A percentile compares a stretch with the other conserved stretches of the same genome.
phyloP scores from a whole-genome alignment of 495 filamentous ascomycete species.

The Aspergillus mulundensis region DNA sequence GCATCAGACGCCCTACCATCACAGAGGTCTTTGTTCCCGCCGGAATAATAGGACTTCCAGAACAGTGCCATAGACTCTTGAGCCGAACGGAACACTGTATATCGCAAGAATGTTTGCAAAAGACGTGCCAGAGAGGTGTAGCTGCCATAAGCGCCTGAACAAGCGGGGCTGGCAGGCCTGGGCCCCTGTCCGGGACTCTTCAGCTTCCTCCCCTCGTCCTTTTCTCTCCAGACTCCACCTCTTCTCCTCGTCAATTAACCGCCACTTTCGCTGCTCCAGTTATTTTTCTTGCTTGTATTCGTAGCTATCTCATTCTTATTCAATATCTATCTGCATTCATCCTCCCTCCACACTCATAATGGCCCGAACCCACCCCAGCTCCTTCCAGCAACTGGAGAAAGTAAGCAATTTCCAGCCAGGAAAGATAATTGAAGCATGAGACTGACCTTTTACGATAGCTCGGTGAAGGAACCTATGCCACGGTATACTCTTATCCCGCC shows the following conservation, averaged over 20 bases:
- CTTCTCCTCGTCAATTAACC: background rate
- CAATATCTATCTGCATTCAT: background rate
- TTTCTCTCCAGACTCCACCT: background rate
- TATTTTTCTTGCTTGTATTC: background rate
- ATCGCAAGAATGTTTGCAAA: background rate
- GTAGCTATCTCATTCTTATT: background rate
- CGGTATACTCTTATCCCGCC: constrained; percentile 50
- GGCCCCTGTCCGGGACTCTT: background rate
- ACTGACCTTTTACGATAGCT: constrained; percentile 43
- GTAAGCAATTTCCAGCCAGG: constrained; percentile 20
- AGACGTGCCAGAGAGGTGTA: background rate
- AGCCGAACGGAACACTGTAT: background rate
- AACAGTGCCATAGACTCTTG: background rate
- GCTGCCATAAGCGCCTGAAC: background rate
- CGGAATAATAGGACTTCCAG: no score
- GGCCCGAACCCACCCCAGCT: constrained; percentile 54
- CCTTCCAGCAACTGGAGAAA: constrained; percentile 98
- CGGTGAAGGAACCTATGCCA: constrained; percentile 98
- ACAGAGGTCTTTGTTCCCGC: no score
- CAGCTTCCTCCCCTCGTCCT: background rate
- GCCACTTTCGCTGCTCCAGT: background rate
- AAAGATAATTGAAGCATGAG: background rate
- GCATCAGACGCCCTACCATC: no score
- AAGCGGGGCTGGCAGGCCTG: constrained; percentile 2
- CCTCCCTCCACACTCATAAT: constrained; percentile 3